These are phyloP conservation scores for Penicillium sp. DNA, from an alignment of 2,329 filamentous ascomycete genomes.

Conservation along the genomic window DNA sequence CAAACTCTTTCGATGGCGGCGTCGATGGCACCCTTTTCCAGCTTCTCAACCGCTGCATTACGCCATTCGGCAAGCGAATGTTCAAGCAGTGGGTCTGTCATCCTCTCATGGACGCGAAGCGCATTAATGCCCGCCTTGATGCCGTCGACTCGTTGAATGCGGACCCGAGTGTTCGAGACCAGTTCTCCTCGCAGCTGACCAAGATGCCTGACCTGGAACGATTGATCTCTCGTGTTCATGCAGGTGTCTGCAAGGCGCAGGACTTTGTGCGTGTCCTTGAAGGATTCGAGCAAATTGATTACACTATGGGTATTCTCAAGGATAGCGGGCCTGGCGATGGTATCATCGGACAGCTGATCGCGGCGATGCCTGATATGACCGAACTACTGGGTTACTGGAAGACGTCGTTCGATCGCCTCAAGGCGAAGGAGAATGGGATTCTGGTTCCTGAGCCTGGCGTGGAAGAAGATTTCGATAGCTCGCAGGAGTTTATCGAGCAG, in stretches of 20 bases:
- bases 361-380: slow-evolving; percentile 77
- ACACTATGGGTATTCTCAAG: slow-evolving; percentile 75
- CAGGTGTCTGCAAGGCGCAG: slow-evolving; percentile 78
- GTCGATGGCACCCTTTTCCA: slow-evolving; percentile 81
- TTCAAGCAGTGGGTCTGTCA: slow-evolving; percentile 98
- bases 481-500: slow-evolving; percentile 67
- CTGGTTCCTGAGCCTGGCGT: slow-evolving; percentile 81
- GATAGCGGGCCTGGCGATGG: slow-evolving; percentile 72
- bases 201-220: slow-evolving; percentile 93
- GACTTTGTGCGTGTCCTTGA: slow-evolving; percentile 93
- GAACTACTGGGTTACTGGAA: slow-evolving; percentile 78
- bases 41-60: slow-evolving; percentile 88
- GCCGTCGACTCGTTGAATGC: slow-evolving; percentile 90
- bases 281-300: slow-evolving; percentile 96
- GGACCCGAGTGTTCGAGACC: slow-evolving; percentile 72
- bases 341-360: slow-evolving; percentile 75
- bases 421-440: slow-evolving; percentile 72
- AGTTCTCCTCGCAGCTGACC: slow-evolving; percentile 79
- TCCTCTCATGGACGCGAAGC: slow-evolving; percentile 75
- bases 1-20: slow-evolving; percentile 84
- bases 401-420: slow-evolving; percentile 77
- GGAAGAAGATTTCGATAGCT: slow-evolving; percentile 86
- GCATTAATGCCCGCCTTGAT: slow-evolving; percentile 90
- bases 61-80: slow-evolving; percentile 92
- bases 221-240: slow-evolving; percentile 89